Evolutionary conservation across 306 rosid genomes (phyloP).

Genomic region (Lathyrus oleraceus): DNA sequence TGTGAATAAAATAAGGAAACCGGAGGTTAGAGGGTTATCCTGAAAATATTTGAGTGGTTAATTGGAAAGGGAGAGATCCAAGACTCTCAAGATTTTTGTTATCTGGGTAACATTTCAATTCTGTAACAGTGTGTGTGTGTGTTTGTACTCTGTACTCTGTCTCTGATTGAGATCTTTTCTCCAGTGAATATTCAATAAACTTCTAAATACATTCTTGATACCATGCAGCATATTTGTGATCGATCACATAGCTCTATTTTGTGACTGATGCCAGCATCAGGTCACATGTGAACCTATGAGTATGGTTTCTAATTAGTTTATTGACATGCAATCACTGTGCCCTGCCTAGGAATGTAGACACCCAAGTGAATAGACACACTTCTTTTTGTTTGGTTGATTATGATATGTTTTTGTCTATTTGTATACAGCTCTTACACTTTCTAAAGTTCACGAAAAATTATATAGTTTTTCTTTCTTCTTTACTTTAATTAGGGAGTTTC

Average conservation of each 20-base stretch:
- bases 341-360: conserved; percentile 1
- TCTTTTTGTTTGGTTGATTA: conserved; percentile 2
- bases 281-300: not conserved
- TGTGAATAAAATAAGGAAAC: too few relatives aligned
- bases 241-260: conserved; percentile 6
- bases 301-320: conserved; percentile 6
- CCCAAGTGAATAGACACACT: not conserved
- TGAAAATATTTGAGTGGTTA: too few relatives aligned
- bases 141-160: too few relatives aligned
- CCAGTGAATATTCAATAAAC: too few relatives aligned
- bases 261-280: not conserved
- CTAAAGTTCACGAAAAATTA: not conserved
- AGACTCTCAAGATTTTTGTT: too few relatives aligned
- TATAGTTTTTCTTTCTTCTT: not conserved
- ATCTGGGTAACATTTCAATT: too few relatives aligned
- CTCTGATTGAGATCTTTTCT: too few relatives aligned
- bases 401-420: not conserved
- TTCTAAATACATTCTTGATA: too few relatives aligned
- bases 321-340: not conserved
- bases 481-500: not conserved
- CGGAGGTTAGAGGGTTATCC: too few relatives aligned
- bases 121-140: too few relatives aligned
- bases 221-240: conserved; percentile 14
- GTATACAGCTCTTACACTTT: not conserved
- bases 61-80: too few relatives aligned